phyloP scores from a whole-genome alignment of 768 basidiomycete genomes.

The Trametes meyenii region DNA sequence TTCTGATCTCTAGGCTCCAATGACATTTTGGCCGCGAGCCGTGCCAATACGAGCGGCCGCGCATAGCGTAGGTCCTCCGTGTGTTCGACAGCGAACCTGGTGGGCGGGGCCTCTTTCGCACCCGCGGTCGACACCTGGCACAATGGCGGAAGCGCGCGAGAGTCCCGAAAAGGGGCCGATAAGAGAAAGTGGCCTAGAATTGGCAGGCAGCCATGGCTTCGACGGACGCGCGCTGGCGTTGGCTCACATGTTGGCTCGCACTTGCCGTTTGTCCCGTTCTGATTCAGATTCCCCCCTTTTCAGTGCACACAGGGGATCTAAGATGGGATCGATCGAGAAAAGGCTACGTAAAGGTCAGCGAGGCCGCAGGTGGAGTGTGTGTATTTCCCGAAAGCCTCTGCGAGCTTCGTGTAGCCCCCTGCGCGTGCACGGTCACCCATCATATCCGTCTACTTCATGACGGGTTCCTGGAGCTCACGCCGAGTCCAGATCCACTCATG shows the following conservation, averaged over 20 bases:
- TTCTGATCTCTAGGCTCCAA: conserved; percentile 18
- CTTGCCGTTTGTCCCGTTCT: conserved; percentile 10
- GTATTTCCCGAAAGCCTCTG: conserved; percentile 5
- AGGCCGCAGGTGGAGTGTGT: conserved; percentile 17
- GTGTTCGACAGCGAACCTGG: conserved; percentile 4
- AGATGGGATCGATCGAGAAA: conserved; percentile 3
- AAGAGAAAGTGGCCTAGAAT: conserved; percentile 5
- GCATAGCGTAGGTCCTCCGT: conserved; percentile 16
- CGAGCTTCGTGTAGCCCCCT: conserved; percentile 18
- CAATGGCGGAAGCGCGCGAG: conserved; percentile 6
- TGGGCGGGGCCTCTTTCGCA: not conserved
- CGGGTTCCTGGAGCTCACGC: conserved; percentile 26
- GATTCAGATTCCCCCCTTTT: conserved; percentile 15
- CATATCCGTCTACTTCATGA: conserved; percentile 21
- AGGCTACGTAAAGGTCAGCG: conserved; percentile 18
- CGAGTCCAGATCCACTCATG: conserved; percentile 22
- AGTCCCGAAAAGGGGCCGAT: conserved; percentile 10
- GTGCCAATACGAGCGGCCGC: not conserved
- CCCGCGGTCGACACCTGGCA: conserved; percentile 3
- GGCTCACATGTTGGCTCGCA: conserved; percentile 16
- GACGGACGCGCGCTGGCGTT: not conserved
- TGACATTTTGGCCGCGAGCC: conserved; percentile 4
- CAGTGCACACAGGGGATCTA: conserved; percentile 6
- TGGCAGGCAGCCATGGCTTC: conserved; percentile 9
- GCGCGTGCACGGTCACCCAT: conserved; percentile 5